phyloP scores from a whole-genome alignment of 139 green algal genomes.

The Picochlorum sp. region DNA sequence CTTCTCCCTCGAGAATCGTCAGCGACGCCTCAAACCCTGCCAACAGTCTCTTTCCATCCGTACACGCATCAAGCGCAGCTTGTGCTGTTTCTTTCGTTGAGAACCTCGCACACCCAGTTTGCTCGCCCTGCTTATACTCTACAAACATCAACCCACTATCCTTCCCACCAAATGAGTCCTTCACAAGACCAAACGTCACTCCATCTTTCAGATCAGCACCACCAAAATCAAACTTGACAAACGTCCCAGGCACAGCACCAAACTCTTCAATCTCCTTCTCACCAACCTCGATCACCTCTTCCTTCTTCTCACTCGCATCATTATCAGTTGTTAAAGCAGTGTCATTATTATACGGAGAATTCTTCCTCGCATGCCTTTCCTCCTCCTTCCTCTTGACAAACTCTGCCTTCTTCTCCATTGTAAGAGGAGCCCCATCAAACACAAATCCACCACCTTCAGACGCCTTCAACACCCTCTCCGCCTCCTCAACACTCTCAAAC shows the following conservation, averaged over 20 bases:
- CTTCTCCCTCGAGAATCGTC: conserved; percentile 45
- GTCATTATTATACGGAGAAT: conserved; percentile 7
- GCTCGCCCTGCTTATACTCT: conserved; percentile 37
- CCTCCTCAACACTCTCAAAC: conserved; percentile 47
- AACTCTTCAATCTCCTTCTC: conserved; percentile 5
- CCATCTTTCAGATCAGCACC: conserved; percentile 24
- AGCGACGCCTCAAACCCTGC: conserved; percentile 33
- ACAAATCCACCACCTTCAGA: not conserved
- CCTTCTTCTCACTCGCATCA: not conserved
- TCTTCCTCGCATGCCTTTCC: conserved; percentile 37
- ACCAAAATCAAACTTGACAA: conserved; percentile 34
- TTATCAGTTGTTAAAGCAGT: conserved; percentile 2
- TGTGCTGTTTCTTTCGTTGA: conserved; percentile 21
- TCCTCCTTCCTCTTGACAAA: conserved; percentile 56
- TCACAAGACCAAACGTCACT: conserved; percentile 30
- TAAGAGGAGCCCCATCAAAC: conserved; percentile 57
- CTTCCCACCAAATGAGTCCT: conserved; percentile 37
- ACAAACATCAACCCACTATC: conserved; percentile 37
- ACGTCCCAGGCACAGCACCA: conserved; percentile 19
- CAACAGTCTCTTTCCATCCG: conserved; percentile 37
- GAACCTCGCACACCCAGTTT: conserved; percentile 45
- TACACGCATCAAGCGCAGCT: conserved; percentile 15
- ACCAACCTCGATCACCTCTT: not conserved
- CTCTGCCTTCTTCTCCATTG: conserved; percentile 49
- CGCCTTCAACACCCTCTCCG: conserved; percentile 36